A percentile compares a stretch with the other conserved stretches of the same genome.
These are phyloP conservation scores for Pseudogymnoascus sp. DNA, from an alignment of 2,329 filamentous ascomycete species.

Conservation along the genomic window DNA sequence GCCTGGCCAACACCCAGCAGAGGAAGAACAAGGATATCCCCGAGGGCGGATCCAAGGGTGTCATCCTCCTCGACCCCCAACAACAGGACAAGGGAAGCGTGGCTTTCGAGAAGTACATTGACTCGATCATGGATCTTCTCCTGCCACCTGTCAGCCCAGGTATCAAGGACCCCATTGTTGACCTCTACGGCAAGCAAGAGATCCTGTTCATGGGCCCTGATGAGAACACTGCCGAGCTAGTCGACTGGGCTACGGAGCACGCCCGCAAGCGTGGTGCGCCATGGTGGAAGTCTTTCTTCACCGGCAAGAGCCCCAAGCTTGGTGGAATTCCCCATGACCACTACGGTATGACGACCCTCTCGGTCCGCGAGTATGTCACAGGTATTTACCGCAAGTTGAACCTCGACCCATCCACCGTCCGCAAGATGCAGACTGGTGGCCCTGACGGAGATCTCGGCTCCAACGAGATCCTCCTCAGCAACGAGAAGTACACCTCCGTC, in stretches of 20 bases:
- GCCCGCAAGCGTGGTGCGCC: conserved; percentile 79
- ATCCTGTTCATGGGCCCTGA: conserved; percentile 98
- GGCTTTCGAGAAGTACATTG: conserved; percentile 99
- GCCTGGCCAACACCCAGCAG: conserved; percentile 94
- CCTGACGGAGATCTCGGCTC: conserved; percentile 95
- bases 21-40: conserved; percentile 99
- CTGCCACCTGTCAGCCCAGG: conserved; percentile 84
- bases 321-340: conserved; percentile 93
- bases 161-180: conserved; percentile 98
- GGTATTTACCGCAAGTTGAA: conserved; percentile 96
- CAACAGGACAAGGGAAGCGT: conserved; percentile 89
- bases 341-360: conserved; percentile 97
- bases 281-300: conserved; percentile 99
- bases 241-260: conserved; percentile 98
- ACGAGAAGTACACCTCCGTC: conserved; percentile 91
- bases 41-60: conserved; percentile 95
- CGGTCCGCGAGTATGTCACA: conserved; percentile 89
- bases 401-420: conserved; percentile 75
- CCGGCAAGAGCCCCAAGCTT: conserved; percentile 91
- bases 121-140: conserved; percentile 92
- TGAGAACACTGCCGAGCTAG: conserved; percentile 95
- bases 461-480: conserved; percentile 93
- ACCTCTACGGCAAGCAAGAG: conserved; percentile 88
- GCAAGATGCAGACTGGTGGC: conserved; percentile 95
- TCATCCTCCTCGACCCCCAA: conserved; percentile 86